Evolutionary conservation across 257 asterid species (phyloP).

Genomic region (Solanum appendiculatum): DNA sequence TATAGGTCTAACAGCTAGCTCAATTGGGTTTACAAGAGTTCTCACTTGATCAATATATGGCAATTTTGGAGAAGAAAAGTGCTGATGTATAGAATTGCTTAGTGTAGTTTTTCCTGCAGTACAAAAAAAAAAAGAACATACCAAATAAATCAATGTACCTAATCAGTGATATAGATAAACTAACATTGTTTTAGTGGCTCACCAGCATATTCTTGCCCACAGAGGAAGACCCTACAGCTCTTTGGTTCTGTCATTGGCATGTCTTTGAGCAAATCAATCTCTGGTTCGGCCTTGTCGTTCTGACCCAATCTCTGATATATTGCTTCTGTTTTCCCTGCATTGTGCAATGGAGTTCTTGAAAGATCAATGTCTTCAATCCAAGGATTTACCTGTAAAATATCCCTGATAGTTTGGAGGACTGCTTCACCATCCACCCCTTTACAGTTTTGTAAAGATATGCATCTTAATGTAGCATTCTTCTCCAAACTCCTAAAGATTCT

Average conservation of each 20-base stretch:
- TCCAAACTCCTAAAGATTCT: slow-evolving; percentile 58
- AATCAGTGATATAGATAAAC: background rate
- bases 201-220: slow-evolving; percentile 78
- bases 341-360: slow-evolving; percentile 53
- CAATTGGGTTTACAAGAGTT: slow-evolving; percentile 65
- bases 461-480: slow-evolving; percentile 48
- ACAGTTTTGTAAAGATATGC: slow-evolving; percentile 63
- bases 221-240: slow-evolving; percentile 56
- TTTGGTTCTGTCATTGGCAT: slow-evolving; percentile 58
- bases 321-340: slow-evolving; percentile 48
- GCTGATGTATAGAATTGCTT: slow-evolving; percentile 46
- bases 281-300: slow-evolving; percentile 43
- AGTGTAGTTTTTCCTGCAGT: slow-evolving; percentile 58
- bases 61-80: slow-evolving; percentile 43
- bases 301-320: slow-evolving; percentile 47
- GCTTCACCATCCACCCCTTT: slow-evolving; percentile 69
- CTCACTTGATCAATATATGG: slow-evolving; percentile 57
- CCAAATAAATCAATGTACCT: background rate
- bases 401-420: slow-evolving; percentile 48
- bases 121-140: background rate
- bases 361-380: slow-evolving; percentile 80
- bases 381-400: slow-evolving; percentile 64
- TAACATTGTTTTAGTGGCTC: background rate
- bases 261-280: slow-evolving; percentile 50
- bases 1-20: slow-evolving; percentile 50